Conservation (phyloP, 495 filamentous ascomycete genomes). For the Penicillium angulare region DNA sequence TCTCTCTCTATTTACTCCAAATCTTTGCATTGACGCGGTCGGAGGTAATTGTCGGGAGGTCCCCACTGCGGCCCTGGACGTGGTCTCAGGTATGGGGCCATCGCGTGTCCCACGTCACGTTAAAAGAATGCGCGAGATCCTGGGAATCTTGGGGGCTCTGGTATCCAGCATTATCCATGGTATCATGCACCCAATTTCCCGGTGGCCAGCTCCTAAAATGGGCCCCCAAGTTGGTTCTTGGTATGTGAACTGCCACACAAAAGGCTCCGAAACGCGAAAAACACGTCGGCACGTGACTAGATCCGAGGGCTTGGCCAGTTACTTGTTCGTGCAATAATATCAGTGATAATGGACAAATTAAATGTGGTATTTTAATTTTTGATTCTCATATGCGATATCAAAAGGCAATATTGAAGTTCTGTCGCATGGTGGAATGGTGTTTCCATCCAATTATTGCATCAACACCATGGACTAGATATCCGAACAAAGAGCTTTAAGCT, state of each 20-base stretch:
- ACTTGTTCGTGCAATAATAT: too few relatives aligned
- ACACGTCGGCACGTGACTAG: conserved; percentile 19
- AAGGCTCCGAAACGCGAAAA: conserved; percentile 12
- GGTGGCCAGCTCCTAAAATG: too few relatives aligned
- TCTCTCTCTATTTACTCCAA: neutral
- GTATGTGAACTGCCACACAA: neutral
- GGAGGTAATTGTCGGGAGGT: conserved; percentile 19
- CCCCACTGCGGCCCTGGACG: conserved; percentile 11
- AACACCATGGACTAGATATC: too few relatives aligned
- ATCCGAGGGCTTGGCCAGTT: conserved; percentile 1
- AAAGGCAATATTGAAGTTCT: too few relatives aligned
- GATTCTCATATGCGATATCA: too few relatives aligned
- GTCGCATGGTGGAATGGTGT: too few relatives aligned
- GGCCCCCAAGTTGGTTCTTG: neutral
- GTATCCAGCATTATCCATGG: conserved; percentile 13
- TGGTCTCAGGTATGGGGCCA: conserved; percentile 20
- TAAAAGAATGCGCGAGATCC: conserved; percentile 18
- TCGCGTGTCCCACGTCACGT: conserved; percentile 25
- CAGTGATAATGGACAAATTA: too few relatives aligned
- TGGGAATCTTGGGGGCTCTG: conserved; percentile 5
- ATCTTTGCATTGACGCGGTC: conserved; percentile 15
- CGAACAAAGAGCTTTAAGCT: too few relatives aligned
- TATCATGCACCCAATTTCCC: neutral
- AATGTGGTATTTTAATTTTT: too few relatives aligned
- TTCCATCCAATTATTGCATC: too few relatives aligned